These are phyloP conservation scores for Paecilomyces sp. DNA, from an alignment of 2,329 filamentous ascomycete genomes.

Conservation along the genomic window DNA sequence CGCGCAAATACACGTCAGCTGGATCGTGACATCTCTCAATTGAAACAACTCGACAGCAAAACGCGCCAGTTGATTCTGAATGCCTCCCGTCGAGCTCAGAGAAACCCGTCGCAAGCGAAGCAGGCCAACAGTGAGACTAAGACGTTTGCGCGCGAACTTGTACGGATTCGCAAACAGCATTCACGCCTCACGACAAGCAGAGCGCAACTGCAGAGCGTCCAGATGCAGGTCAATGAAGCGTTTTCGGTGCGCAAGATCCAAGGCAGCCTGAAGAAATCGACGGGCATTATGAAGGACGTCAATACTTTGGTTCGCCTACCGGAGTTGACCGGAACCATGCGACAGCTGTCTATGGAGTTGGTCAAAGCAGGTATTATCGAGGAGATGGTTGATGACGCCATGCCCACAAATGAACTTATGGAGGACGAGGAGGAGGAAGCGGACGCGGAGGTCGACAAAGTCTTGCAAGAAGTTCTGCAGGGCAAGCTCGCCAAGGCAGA, in stretches of 20 bases:
- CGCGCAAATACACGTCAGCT: slow-evolving; percentile 86
- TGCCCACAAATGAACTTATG: slow-evolving; percentile 67
- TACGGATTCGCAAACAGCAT: slow-evolving; percentile 70
- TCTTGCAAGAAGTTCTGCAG: slow-evolving; percentile 83
- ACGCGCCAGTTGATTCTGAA: slow-evolving; percentile 78
- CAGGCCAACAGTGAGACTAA: slow-evolving; percentile 79
- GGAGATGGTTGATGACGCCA: slow-evolving; percentile 85
- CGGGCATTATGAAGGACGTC: slow-evolving; percentile 95
- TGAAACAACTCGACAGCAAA: slow-evolving; percentile 74
- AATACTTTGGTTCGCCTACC: slow-evolving; percentile 79
- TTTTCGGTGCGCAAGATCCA: slow-evolving; percentile 95
- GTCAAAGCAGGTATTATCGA: slow-evolving; percentile 95
- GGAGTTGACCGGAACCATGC: slow-evolving; percentile 83
- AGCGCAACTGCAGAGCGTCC: slow-evolving; percentile 84
- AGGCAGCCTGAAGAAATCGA: slow-evolving; percentile 76
- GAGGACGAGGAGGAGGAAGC: slow-evolving; percentile 68
- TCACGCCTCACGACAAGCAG: slow-evolving; percentile 74
- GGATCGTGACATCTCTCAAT: slow-evolving; percentile 79
- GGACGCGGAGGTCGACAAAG: slow-evolving; percentile 84
- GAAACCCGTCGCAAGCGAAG: slow-evolving; percentile 68
- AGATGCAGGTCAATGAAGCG: slow-evolving; percentile 96
- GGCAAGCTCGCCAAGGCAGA: slow-evolving; percentile 65
- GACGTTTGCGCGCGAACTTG: slow-evolving; percentile 79
- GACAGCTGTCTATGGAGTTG: slow-evolving; percentile 75
- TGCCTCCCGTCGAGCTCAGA: slow-evolving; percentile 72